phyloP scores from a whole-genome alignment of 768 basidiomycete genomes.

The Amanita molliuscula region DNA sequence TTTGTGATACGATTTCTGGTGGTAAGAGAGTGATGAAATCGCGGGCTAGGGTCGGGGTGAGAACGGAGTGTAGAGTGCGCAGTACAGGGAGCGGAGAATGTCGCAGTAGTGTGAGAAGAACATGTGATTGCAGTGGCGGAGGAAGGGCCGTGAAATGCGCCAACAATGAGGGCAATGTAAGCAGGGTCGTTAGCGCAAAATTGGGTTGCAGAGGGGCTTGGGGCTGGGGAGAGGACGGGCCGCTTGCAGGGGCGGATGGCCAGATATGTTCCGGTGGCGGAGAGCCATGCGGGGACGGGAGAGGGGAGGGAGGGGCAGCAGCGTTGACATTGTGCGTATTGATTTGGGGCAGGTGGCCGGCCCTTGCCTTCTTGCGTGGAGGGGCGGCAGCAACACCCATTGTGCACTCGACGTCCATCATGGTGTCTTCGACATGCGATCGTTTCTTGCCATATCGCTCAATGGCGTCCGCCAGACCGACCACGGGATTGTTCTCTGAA shows the following conservation, averaged over 20 bases:
- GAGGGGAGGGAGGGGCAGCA: conserved; percentile 74
- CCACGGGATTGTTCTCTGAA: conserved; percentile 34
- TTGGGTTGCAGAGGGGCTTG: conserved; percentile 75
- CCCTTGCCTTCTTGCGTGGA: conserved; percentile 71
- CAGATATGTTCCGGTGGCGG: conserved; percentile 67
- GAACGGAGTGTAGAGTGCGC: conserved; percentile 78
- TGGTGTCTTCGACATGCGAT: conserved; percentile 47
- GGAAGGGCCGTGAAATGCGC: conserved; percentile 76
- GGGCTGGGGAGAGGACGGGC: conserved; percentile 58
- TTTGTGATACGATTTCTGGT: conserved; percentile 82
- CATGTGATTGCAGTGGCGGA: conserved; percentile 79
- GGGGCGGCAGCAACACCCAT: conserved; percentile 39
- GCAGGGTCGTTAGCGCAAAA: conserved; percentile 68
- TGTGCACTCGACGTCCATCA: conserved; percentile 39
- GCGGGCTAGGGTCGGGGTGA: conserved; percentile 84
- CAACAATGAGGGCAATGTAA: conserved; percentile 78
- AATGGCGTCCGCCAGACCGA: conserved; percentile 70
- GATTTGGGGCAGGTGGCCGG: conserved; percentile 46
- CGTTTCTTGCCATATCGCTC: conserved; percentile 85
- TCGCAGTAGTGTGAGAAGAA: conserved; percentile 85
- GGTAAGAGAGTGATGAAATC: conserved; percentile 92
- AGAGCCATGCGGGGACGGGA: conserved; percentile 81
- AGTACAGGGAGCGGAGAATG: conserved; percentile 89
- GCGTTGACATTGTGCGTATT: conserved; percentile 57
- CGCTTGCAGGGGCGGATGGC: conserved; percentile 78